Percentiles rank a stretch among this genome's conserved stretches.
Evolutionary conservation across 306 rosid species (phyloP).

Genomic region (Rosa lucieae): DNA sequence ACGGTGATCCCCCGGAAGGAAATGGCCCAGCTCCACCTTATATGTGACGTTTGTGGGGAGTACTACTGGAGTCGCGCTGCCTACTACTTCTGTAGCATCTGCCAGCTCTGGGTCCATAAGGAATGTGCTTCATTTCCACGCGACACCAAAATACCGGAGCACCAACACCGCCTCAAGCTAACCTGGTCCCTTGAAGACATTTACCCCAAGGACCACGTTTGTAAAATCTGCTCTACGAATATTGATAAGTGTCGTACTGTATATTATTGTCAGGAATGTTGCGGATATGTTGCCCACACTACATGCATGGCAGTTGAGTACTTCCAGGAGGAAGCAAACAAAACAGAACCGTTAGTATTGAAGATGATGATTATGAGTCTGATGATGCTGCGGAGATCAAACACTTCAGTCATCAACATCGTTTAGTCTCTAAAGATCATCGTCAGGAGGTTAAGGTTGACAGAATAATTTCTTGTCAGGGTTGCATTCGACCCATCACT

Average conservation of each 20-base stretch:
- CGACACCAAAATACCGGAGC: neutral
- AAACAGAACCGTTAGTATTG: neutral
- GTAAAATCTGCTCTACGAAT: neutral
- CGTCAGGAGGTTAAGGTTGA: neutral
- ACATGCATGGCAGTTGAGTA: neutral
- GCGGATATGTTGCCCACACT: neutral
- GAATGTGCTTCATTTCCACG: neutral
- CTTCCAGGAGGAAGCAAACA: neutral
- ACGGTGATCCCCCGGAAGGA: neutral
- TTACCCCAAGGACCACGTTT: neutral
- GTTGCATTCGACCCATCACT: slow-evolving; percentile 3
- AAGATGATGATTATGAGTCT: no score
- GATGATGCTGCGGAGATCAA: neutral
- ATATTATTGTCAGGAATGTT: neutral
- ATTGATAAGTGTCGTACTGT: neutral
- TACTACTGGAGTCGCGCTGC: neutral
- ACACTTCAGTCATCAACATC: slow-evolving; percentile 3
- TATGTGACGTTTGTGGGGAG: neutral
- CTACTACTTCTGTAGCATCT: neutral
- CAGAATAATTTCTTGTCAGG: neutral
- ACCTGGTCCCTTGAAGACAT: neutral
- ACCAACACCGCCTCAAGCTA: neutral
- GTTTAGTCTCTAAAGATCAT: neutral
- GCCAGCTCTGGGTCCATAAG: neutral
- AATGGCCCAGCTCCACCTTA: neutral